Evolutionary conservation across 768 basidiomycete species (phyloP), one percentile per base, ranked within the genome.

Genomic region (Rhizopogon vulgaris): DNA sequence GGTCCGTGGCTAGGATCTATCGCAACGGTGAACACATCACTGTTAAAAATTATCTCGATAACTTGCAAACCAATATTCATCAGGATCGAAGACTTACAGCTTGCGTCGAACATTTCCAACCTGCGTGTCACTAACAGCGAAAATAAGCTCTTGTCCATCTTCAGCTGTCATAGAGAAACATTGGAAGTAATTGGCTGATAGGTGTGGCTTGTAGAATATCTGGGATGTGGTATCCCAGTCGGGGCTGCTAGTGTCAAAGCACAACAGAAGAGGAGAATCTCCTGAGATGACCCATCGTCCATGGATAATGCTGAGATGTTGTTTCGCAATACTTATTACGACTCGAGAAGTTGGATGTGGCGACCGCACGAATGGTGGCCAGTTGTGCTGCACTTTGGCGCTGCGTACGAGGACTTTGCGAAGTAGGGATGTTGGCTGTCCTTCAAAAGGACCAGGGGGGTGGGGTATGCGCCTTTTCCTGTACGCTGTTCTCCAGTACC

Each of bases 251-350:
- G 47, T 28, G 25, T 54, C 53, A 10, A 51, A 54, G 24, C 42
- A 51, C 9, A 28, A 51, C 3, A 43, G 25, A 28, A 51, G 12
- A 2, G 41, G 41, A 9, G 34, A 8, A 34, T 50, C 46, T 6
- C 49, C 49, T 6, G 49, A 39, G 27, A 54, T 54, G 5, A 54
- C 42, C 53, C 53, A 54, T 8, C 53, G 49, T 9, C 42, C 53
- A 22, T 8, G 27, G n/a, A 54, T 42, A 3, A 54, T 38, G 17
- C 38, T 38, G 38, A 28, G 15, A 36, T 25, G 38, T 49, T 46
- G 25, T 34, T 47, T 17, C n/a, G 10, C 8, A 38, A 15, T n/a
- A 3, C 12, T 3, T 25, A 38, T 38, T 9, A 22, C 15, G 17
- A n/a, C 22, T 39, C 27, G 18, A 49, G 24, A 52, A 52, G 38